Conservation (phyloP, 805 yeast genomes). For the Cyberlindnera bimundalis region DNA sequence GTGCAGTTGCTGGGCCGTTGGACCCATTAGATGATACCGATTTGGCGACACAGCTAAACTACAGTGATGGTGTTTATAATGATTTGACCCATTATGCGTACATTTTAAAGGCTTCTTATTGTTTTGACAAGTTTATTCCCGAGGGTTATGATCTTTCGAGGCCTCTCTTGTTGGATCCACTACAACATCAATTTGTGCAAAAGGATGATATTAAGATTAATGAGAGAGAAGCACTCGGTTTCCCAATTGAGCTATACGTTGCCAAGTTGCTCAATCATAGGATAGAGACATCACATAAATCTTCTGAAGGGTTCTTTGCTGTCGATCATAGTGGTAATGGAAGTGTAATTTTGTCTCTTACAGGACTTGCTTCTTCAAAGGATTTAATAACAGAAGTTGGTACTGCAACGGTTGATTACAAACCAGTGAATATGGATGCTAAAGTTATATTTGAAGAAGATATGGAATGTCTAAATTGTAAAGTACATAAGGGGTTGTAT, state of each 20-base stretch:
- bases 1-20: no score
- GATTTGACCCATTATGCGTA: constrained; percentile 19
- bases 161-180: constrained; percentile 19
- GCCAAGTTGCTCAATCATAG: constrained; percentile 6
- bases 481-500: constrained; percentile 63
- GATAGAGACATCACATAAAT: not conserved
- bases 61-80: constrained; percentile 13
- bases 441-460: constrained; percentile 2
- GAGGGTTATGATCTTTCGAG: constrained; percentile 11
- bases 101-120: constrained; percentile 21
- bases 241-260: constrained; percentile 9
- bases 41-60: not conserved
- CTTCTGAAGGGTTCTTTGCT: constrained; percentile 45
- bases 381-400: constrained; percentile 64
- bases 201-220: constrained; percentile 5
- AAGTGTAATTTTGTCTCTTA: constrained; percentile 48
- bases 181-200: constrained; percentile 15
- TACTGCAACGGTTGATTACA: constrained; percentile 27
- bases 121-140: constrained; percentile 16
- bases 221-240: not conserved
- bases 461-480: constrained; percentile 45
- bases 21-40: no score
- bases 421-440: constrained; percentile 20
- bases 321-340: constrained; percentile 41
- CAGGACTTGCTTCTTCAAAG: constrained; percentile 52